Evolutionary conservation across 805 yeast genomes (phyloP).

Genomic region (Yarrowia divulgata): DNA sequence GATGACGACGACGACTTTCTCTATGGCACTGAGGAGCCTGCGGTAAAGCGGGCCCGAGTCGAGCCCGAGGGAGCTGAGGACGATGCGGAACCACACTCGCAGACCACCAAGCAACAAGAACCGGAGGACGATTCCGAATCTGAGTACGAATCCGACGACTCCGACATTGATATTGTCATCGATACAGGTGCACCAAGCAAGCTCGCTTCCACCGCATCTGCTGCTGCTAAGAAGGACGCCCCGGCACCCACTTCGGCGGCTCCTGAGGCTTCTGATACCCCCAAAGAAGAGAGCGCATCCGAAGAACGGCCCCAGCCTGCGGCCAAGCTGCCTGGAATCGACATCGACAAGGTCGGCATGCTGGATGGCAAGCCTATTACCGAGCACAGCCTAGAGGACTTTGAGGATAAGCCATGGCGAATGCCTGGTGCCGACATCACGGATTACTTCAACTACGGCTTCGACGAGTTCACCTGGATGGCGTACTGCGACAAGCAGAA

Average conservation of each 20-base stretch:
- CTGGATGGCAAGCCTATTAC: conserved; percentile 84
- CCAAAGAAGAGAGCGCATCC: conserved; percentile 41
- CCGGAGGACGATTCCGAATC: conserved; percentile 41
- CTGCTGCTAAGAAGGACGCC: conserved; percentile 39
- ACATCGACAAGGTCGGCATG: conserved; percentile 75
- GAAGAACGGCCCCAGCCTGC: conserved; percentile 41
- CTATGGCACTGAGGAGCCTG: conserved; percentile 40
- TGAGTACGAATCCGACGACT: conserved; percentile 41
- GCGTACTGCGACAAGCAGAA: conserved; percentile 91
- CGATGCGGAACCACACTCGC: conserved; percentile 43
- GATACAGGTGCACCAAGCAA: conserved; percentile 29
- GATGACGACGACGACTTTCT: conserved; percentile 42
- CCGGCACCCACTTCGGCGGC: conserved; percentile 42
- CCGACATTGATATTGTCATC: conserved; percentile 39
- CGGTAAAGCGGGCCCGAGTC: conserved; percentile 35
- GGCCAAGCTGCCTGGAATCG: conserved; percentile 55
- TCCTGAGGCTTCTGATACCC: conserved; percentile 44
- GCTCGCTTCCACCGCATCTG: conserved; percentile 40
- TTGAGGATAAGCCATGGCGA: conserved; percentile 98
- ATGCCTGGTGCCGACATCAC: conserved; percentile 94
- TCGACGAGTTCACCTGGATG: conserved; percentile 95
- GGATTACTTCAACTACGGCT: conserved; percentile 95
- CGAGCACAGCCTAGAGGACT: conserved; percentile 74
- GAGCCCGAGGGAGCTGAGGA: conserved; percentile 44
- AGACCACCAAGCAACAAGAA: conserved; percentile 41